Percentiles rank a stretch among this genome's conserved stretches.
Conservation (phyloP, 2,329 filamentous ascomycete species). For the Lanzia echinophila region DNA sequence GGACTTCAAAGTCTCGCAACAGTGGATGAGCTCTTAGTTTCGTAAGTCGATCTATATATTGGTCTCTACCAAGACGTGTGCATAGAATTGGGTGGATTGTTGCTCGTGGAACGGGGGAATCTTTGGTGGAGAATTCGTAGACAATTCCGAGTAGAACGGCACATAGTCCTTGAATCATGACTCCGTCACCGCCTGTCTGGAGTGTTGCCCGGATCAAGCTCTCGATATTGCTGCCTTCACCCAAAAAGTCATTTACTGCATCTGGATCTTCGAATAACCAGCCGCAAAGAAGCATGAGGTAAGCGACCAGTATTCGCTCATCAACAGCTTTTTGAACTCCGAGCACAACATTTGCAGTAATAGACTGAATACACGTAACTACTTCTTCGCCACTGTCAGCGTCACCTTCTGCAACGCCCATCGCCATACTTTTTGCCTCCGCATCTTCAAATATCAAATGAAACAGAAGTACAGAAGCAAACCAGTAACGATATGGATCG, state of each 20-base stretch:
- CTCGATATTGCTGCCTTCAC: constrained; percentile 88
- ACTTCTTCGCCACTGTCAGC: constrained; percentile 87
- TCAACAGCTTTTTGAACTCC: constrained; percentile 72
- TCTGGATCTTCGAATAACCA: constrained; percentile 92
- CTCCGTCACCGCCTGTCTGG: constrained; percentile 51
- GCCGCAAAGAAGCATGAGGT: constrained; percentile 79
- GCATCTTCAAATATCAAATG: constrained; percentile 77
- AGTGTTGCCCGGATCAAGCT: constrained; percentile 68
- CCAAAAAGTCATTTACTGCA: constrained; percentile 86
- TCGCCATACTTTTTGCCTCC: constrained; percentile 71
- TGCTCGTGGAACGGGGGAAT: constrained; percentile 79
- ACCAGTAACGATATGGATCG: constrained; percentile 86
- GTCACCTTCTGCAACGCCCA: constrained; percentile 83
- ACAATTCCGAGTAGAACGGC: constrained; percentile 79
- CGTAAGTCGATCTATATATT: constrained; percentile 75
- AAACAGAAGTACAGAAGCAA: constrained; percentile 79
- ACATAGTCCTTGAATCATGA: constrained; percentile 73
- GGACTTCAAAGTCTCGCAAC: constrained; percentile 84
- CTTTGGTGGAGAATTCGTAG: constrained; percentile 97
- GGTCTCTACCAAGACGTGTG: constrained; percentile 73
- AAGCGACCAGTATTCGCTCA: constrained; percentile 72
- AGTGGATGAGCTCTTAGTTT: constrained; percentile 71
- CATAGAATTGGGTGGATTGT: constrained; percentile 74
- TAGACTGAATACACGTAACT: constrained; percentile 83
- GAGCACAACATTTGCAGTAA: constrained; percentile 78